Evolutionary conservation across 768 basidiomycete species (phyloP), one percentile per base, ranked within the genome.

Genomic region (Holtermanniella nyarrowii): DNA sequence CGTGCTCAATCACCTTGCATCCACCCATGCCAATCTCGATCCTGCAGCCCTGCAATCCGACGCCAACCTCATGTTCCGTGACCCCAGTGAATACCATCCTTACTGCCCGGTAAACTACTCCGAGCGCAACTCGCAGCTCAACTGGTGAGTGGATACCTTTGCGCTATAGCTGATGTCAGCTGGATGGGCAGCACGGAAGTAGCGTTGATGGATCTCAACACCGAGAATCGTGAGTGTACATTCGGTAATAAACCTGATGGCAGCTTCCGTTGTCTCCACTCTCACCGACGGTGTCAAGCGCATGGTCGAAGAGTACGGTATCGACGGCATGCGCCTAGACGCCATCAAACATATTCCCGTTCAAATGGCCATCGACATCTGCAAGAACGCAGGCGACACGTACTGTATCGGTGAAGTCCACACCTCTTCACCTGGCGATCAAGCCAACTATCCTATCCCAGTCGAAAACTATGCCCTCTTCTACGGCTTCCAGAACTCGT

Each of bases 351-450:
- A 66, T 42, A 56, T 66, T 57, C 40, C 46, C 26, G 49, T 49
- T 27, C 25, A 49, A 13, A 63, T 63, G 52, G 58, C 62, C 49
- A 48, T 60, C 42, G 52, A 54, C 5, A 53, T 66, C 23, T 66
- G 62, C 45, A 39, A 48, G 5, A 44, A 48, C 2, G 62, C 60
- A 11, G 58, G 59, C 5, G 48, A 58, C 16, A 37, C 31, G 31
- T 64, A 60, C 50, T 64, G 65, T 46, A 59, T 61, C 10, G 65
- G 65, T 18, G 65, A 66, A 48, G 59, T 63, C 5, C 49, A 48
- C 7, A 60, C 58, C 31, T 37, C 31, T 7, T 37, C 31, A 7
- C 31, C 31, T 7, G 31, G 31, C 7, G 31, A 37, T 7, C 31
- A 37, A 16, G 31, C 31, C 7, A 16, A 7, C 10, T 37, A 37